These are phyloP conservation scores for Xerophyta viscosa DNA, from an alignment of 106 monocot genomes.

Conservation along the genomic window DNA sequence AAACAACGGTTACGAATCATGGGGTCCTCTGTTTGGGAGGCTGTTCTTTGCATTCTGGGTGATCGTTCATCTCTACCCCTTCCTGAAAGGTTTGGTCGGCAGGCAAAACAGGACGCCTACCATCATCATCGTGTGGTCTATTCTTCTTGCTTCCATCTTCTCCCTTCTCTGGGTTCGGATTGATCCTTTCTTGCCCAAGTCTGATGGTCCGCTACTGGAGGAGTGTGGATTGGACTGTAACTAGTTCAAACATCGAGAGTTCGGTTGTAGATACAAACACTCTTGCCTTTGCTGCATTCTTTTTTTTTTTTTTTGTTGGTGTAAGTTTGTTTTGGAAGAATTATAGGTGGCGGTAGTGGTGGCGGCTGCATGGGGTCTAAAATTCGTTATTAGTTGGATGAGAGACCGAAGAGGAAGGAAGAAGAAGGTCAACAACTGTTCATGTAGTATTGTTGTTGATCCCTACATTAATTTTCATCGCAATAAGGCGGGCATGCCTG, in stretches of 20 bases:
- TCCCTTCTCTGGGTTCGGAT: slow-evolving; percentile 73
- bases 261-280: slow-evolving; percentile 21
- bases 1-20: slow-evolving; percentile 84
- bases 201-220: slow-evolving; percentile 59
- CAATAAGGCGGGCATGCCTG: slow-evolving; percentile 16
- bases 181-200: slow-evolving; percentile 65
- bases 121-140: slow-evolving; percentile 81
- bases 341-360: neutral
- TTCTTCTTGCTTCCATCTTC: slow-evolving; percentile 80
- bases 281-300: slow-evolving; percentile 1
- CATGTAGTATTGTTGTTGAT: slow-evolving; percentile 14
- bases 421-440: slow-evolving; percentile 9
- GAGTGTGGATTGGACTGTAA: slow-evolving; percentile 80
- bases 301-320: slow-evolving; percentile 3
- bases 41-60: slow-evolving; percentile 89
- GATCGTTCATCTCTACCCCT: slow-evolving; percentile 73
- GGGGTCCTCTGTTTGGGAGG: slow-evolving; percentile 71
- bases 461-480: slow-evolving; percentile 12
- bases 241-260: slow-evolving; percentile 7
- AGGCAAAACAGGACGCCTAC: slow-evolving; percentile 71
- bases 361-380: neutral
- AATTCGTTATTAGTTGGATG: slow-evolving; percentile 29
- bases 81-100: slow-evolving; percentile 77
- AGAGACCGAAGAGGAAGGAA: slow-evolving; percentile 2
- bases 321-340: slow-evolving; percentile 18